Percentiles rank a stretch among this genome's conserved stretches.
phyloP scores from a whole-genome alignment of 1,284 basidiomycete species.

The Sporisorium sorghi region DNA sequence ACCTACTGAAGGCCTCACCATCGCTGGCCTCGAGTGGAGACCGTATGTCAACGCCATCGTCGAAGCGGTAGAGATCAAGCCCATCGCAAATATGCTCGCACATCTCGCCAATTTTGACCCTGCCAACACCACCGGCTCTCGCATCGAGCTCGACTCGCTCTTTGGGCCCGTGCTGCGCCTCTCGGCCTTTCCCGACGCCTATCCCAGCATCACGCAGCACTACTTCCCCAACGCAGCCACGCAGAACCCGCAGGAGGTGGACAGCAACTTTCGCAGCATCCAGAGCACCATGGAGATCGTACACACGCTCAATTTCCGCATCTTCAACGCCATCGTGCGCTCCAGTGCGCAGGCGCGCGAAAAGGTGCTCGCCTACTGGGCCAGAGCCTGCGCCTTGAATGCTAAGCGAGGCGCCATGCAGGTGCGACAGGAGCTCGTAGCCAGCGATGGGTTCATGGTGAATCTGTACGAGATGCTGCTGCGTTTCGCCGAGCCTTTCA shows the following conservation, averaged over 20 bases:
- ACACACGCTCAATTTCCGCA: slow-evolving; percentile 83
- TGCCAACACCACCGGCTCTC: slow-evolving; percentile 73
- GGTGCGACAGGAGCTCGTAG: slow-evolving; percentile 83
- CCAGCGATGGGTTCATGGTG: slow-evolving; percentile 91
- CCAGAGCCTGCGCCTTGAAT: slow-evolving; percentile 81
- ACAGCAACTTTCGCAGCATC: slow-evolving; percentile 54
- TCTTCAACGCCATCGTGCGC: slow-evolving; percentile 88
- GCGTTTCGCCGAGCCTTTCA: slow-evolving; percentile 93
- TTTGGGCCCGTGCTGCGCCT: slow-evolving; percentile 64
- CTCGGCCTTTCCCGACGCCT: slow-evolving; percentile 61
- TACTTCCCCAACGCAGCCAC: slow-evolving; percentile 56
- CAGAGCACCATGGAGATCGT: slow-evolving; percentile 62
- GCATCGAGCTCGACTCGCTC: slow-evolving; percentile 63
- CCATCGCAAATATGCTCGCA: slow-evolving; percentile 79
- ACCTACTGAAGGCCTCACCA: slow-evolving; percentile 62
- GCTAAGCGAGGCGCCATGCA: slow-evolving; percentile 88
- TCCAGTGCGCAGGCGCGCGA: slow-evolving; percentile 83
- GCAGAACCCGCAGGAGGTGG: slow-evolving; percentile 56
- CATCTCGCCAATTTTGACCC: slow-evolving; percentile 80
- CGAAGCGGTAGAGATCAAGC: slow-evolving; percentile 82
- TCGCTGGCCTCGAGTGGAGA: slow-evolving; percentile 78
- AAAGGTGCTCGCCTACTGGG: slow-evolving; percentile 85
- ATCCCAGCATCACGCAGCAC: slow-evolving; percentile 55
- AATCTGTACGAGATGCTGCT: slow-evolving; percentile 86
- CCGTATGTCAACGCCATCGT: slow-evolving; percentile 84